phyloP scores from a whole-genome alignment of 306 rosid genomes.

The Trifolium pratense region DNA sequence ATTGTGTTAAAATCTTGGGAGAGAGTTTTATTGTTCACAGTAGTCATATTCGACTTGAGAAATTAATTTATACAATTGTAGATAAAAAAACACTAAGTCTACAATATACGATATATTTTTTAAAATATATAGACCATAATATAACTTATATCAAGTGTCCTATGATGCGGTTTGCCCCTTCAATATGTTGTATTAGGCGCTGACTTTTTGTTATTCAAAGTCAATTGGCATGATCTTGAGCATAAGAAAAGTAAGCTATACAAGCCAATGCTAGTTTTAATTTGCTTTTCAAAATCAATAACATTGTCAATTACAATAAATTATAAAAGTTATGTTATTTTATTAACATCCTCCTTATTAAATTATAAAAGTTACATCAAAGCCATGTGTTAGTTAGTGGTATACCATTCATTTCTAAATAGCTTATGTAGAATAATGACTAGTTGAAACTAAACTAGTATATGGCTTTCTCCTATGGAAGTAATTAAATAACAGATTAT shows the following conservation, averaged over 20 bases:
- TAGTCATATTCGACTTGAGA: too few relatives aligned
- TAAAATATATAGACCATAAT: too few relatives aligned
- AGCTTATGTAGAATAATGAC: background rate
- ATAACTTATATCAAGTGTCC: too few relatives aligned
- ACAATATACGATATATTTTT: too few relatives aligned
- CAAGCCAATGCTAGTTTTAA: conserved; percentile 8
- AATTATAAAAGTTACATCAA: conserved; percentile 14
- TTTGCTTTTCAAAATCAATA: conserved; percentile 10
- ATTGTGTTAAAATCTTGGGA: too few relatives aligned
- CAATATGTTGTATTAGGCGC: background rate
- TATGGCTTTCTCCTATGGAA: background rate
- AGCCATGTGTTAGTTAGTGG: conserved; percentile 3
- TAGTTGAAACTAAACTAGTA: conserved; percentile 12
- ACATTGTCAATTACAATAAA: background rate
- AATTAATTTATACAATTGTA: too few relatives aligned
- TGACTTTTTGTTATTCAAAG: conserved; percentile 8
- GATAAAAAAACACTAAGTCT: too few relatives aligned
- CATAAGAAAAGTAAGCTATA: background rate
- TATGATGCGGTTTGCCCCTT: background rate
- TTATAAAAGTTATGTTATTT: background rate
- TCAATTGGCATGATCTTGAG: conserved; percentile 1
- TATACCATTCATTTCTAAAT: conserved; percentile 17
- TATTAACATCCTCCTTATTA: too few relatives aligned
- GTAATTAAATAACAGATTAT: conserved; percentile 9
- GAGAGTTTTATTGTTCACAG: too few relatives aligned